These are phyloP conservation scores for Bisporella sp. DNA, from an alignment of 2,329 filamentous ascomycete species.

Conservation along the genomic window DNA sequence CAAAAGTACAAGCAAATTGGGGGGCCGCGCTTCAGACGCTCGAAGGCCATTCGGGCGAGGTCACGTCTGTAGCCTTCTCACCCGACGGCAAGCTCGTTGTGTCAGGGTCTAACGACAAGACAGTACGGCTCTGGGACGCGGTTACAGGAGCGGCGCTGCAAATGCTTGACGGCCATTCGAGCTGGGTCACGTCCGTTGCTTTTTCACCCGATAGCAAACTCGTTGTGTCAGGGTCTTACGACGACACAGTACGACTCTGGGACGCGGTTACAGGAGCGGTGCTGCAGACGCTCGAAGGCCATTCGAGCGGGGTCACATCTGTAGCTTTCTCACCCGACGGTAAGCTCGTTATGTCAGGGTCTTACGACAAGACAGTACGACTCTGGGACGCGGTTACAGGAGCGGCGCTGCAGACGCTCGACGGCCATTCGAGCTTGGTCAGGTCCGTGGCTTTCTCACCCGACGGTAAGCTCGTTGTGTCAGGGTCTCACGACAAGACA, in stretches of 20 bases:
- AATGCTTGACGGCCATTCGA: background rate
- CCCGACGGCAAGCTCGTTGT: too few relatives aligned
- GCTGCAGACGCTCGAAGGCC: background rate
- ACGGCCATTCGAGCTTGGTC: background rate
- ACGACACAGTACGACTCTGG: background rate
- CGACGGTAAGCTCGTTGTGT: background rate
- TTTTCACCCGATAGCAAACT: background rate
- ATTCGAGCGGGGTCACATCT: background rate
- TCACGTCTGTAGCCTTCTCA: background rate
- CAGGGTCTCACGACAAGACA: background rate
- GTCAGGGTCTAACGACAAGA: background rate
- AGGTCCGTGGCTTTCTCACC: background rate
- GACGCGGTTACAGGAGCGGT: background rate
- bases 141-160: background rate
- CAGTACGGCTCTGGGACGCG: background rate
- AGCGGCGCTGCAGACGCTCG: background rate
- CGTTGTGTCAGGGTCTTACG: background rate
- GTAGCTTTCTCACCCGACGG: background rate
- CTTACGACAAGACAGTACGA: background rate
- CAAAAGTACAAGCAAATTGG: conserved; percentile 5
- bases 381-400: background rate
- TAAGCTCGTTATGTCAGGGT: background rate
- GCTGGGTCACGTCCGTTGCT: background rate
- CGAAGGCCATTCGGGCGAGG: conserved; percentile 12
- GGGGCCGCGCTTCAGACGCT: conserved; percentile 12